These are phyloP conservation scores for Candida tetrigidarum DNA, from an alignment of 1,139 yeast species.

Conservation along the genomic window DNA sequence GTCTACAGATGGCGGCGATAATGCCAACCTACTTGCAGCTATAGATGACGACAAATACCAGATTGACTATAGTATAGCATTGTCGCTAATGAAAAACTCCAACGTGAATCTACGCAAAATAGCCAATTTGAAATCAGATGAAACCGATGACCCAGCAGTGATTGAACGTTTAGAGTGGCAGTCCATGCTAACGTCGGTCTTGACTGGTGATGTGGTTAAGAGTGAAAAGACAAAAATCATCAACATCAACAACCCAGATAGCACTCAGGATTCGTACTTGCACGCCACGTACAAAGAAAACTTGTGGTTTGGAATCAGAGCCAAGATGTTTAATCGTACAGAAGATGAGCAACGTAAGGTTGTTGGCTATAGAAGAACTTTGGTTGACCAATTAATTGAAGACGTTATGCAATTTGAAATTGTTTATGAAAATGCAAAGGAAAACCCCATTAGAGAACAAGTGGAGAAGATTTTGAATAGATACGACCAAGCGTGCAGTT, in stretches of 20 bases:
- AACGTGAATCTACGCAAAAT: constrained; percentile 41
- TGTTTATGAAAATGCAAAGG: constrained; percentile 36
- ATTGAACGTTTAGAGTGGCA: constrained; percentile 95
- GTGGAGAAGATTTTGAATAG: constrained; percentile 61
- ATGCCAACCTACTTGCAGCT: constrained; percentile 43
- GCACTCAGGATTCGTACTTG: constrained; percentile 52
- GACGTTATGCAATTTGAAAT: constrained; percentile 69
- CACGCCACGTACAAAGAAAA: constrained; percentile 72
- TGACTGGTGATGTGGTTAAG: constrained; percentile 92
- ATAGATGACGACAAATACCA: constrained; percentile 48
- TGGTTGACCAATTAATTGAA: constrained; percentile 76
- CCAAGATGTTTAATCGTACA: constrained; percentile 81
- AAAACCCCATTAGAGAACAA: constrained; percentile 45
- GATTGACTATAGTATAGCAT: constrained; percentile 45
- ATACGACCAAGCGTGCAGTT: constrained; percentile 70
- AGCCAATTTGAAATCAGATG: constrained; percentile 45
- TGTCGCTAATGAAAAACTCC: constrained; percentile 38
- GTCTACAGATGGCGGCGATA: constrained; percentile 26
- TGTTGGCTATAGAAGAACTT: constrained; percentile 70
- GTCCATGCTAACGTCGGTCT: constrained; percentile 85
- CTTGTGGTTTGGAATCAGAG: constrained; percentile 79
- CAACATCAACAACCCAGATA: constrained; percentile 42
- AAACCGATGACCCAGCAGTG: constrained; percentile 63
- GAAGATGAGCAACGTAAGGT: constrained; percentile 79
- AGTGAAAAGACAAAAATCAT: constrained; percentile 88